A percentile compares a stretch with the other conserved stretches of the same genome.
Evolutionary conservation across 164 flowering plant species (phyloP).

Genomic region (Kingdonia uniflora): DNA sequence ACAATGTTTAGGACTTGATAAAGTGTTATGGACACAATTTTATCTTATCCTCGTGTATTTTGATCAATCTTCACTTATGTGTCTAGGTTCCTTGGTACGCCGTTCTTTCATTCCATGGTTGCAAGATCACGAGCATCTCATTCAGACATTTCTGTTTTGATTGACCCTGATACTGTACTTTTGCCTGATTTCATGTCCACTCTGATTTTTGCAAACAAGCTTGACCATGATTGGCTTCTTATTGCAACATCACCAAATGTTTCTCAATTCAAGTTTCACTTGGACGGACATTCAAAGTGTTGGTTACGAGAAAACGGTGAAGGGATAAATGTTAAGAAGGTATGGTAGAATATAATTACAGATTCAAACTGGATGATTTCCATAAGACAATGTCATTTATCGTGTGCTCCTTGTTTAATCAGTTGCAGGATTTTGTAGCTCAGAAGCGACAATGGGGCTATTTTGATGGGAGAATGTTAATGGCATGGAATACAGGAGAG

Average conservation of each 20-base stretch:
- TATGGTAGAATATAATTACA: conserved; percentile 24
- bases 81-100: conserved; percentile 70
- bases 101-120: conserved; percentile 94
- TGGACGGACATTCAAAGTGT: conserved; percentile 38
- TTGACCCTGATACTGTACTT: conserved; percentile 62
- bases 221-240: conserved; percentile 78
- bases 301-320: conserved; percentile 50
- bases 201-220: conserved; percentile 41
- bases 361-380: conserved; percentile 24
- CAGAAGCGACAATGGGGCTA: conserved; percentile 21
- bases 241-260: conserved; percentile 40
- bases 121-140: conserved; percentile 50
- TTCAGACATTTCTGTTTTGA: conserved; percentile 58
- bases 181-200: conserved; percentile 58
- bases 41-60: too few species aligned
- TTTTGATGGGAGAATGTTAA: conserved; percentile 38
- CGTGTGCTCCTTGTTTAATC: conserved; percentile 22
- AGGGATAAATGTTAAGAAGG: conserved; percentile 36
- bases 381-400: conserved; percentile 18
- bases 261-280: conserved; percentile 47
- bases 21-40: too few species aligned
- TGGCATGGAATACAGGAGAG: conserved; percentile 82
- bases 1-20: too few species aligned
- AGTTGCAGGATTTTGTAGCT: conserved; percentile 73
- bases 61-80: too few species aligned